phyloP scores from a whole-genome alignment of 225 moss, liverwort and hornwort genomes.

The Antitrichia curtipendula region DNA sequence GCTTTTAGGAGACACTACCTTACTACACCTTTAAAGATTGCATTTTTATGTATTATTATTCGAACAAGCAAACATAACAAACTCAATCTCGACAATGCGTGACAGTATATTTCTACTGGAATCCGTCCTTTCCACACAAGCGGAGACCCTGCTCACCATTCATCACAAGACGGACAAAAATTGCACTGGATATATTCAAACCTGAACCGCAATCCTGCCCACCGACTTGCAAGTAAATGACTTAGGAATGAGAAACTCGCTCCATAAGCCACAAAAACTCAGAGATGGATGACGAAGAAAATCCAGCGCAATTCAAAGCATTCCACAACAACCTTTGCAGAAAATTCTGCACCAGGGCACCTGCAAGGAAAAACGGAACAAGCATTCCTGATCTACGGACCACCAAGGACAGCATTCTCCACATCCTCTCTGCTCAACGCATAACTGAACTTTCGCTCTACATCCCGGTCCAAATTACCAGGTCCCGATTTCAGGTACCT shows the following conservation, averaged over 20 bases:
- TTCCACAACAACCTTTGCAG: neutral
- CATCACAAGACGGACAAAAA: neutral
- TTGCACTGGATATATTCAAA: neutral
- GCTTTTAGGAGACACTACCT: no score
- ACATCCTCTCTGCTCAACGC: slow-evolving; percentile 92
- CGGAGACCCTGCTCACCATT: neutral
- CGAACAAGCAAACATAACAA: neutral
- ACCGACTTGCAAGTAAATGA: neutral
- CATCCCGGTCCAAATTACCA: slow-evolving; percentile 73
- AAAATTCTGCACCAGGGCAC: neutral
- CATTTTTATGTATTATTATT: neutral
- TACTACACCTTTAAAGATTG: neutral
- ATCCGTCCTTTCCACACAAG: neutral
- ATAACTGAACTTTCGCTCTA: slow-evolving; percentile 94
- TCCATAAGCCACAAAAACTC: slow-evolving; percentile 5
- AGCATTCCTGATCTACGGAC: slow-evolving; percentile 24
- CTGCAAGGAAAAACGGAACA: neutral
- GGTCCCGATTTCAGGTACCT: slow-evolving; percentile 83
- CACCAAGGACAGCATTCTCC: slow-evolving; percentile 87
- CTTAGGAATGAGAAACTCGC: neutral
- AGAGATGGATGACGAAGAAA: neutral
- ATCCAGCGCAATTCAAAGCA: neutral
- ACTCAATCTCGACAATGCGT: neutral
- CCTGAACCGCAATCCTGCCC: neutral
- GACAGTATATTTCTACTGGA: neutral